These are phyloP conservation scores for Fusarium foetens DNA, from an alignment of 2,329 filamentous ascomycete species.

Conservation along the genomic window DNA sequence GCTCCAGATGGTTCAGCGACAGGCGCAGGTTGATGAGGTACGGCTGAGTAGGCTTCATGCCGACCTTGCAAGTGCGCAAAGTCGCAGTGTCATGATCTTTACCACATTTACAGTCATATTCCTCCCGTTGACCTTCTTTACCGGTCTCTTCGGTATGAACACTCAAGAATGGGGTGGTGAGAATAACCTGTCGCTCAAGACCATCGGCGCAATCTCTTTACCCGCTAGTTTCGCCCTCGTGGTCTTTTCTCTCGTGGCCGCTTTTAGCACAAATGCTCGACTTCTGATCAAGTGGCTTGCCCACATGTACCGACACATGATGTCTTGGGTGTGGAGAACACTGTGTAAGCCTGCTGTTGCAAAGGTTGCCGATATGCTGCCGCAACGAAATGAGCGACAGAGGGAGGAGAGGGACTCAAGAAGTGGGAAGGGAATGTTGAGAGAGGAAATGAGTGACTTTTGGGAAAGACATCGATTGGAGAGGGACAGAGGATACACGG, in stretches of 20 bases:
- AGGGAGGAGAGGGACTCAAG: constrained; percentile 36
- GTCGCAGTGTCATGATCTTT: constrained; percentile 72
- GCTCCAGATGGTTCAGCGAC: constrained; percentile 73
- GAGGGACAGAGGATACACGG: constrained; percentile 53
- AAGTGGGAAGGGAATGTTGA: constrained; percentile 26
- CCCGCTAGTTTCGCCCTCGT: constrained; percentile 63
- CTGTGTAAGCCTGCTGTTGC: constrained; percentile 39
- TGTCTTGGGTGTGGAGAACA: constrained; percentile 38
- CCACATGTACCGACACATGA: constrained; percentile 7
- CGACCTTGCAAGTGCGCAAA: constrained; percentile 70
- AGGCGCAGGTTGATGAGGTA: constrained; percentile 73
- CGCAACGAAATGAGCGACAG: constrained; percentile 25
- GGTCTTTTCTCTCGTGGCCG: constrained; percentile 60
- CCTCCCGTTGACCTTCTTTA: constrained; percentile 72
- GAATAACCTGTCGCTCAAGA: constrained; percentile 55
- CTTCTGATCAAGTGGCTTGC: constrained; percentile 44
- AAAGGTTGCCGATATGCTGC: constrained; percentile 22
- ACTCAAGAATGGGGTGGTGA: constrained; percentile 67
- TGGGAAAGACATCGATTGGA: constrained; percentile 54
- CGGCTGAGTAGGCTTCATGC: constrained; percentile 70
- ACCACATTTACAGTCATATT: constrained; percentile 72
- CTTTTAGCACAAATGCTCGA: constrained; percentile 63
- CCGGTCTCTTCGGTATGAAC: constrained; percentile 73
- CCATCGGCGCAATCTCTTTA: constrained; percentile 60
- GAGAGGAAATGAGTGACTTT: constrained; percentile 53